A percentile compares a stretch with the other conserved stretches of the same genome.
These are phyloP conservation scores for Ceratobasidium sp. DNA, from an alignment of 1,284 basidiomycete genomes.

Conservation along the genomic window DNA sequence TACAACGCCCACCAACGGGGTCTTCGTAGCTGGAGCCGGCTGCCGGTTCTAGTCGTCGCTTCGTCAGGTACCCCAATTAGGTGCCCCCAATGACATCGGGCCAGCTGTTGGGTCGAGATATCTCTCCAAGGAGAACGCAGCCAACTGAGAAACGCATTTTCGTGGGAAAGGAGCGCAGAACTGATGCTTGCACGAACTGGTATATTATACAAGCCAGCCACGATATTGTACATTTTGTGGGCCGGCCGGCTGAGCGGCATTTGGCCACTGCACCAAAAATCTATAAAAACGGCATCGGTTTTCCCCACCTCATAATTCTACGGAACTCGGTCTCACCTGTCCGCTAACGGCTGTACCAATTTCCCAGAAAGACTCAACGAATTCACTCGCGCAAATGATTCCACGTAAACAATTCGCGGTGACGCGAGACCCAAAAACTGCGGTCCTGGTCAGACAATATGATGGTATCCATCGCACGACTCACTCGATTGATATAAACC, in stretches of 20 bases:
- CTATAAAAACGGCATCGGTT: constrained; percentile 56
- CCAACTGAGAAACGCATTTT: too few relatives aligned
- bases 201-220: constrained; percentile 76
- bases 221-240: constrained; percentile 60
- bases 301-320: not conserved
- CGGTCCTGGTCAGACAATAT: constrained; percentile 40
- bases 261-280: constrained; percentile 89
- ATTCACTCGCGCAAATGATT: constrained; percentile 92
- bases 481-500: constrained; percentile 78
- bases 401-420: constrained; percentile 87
- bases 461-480: constrained; percentile 52
- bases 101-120: too few relatives aligned
- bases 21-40: too few relatives aligned
- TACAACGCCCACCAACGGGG: too few relatives aligned
- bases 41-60: too few relatives aligned
- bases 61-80: too few relatives aligned
- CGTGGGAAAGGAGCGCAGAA: too few relatives aligned
- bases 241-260: constrained; percentile 59
- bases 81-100: too few relatives aligned
- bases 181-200: too few relatives aligned
- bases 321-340: constrained; percentile 66
- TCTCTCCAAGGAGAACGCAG: too few relatives aligned
- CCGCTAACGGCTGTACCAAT: constrained; percentile 82
- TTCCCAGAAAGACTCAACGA: constrained; percentile 87
- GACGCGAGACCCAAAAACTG: constrained; percentile 80